A percentile compares a stretch with the other conserved stretches of the same genome.
phyloP scores from a whole-genome alignment of 73 alveolate species.

The Paramecium primaurelia region DNA sequence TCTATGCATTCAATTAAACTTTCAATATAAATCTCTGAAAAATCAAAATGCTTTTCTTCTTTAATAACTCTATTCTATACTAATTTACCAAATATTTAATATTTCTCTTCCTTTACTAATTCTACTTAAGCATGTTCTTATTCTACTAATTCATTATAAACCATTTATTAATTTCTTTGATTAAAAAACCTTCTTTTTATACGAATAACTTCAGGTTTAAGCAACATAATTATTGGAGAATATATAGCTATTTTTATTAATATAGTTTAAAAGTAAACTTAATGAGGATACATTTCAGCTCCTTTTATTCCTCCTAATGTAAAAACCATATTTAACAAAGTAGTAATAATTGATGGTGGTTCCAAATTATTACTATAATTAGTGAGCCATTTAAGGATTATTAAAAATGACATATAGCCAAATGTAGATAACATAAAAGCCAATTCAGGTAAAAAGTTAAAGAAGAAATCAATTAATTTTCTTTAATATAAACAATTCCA shows the following conservation, averaged over 20 bases:
- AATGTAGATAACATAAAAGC: slow-evolving; percentile 80
- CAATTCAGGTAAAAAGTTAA: slow-evolving; percentile 91
- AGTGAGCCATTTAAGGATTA: slow-evolving; percentile 90
- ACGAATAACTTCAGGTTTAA: background rate
- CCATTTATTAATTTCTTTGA: background rate
- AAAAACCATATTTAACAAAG: slow-evolving; percentile 87
- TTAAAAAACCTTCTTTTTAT: background rate
- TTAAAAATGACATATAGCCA: slow-evolving; percentile 93
- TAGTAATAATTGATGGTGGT: slow-evolving; percentile 92
- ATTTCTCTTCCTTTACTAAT: background rate
- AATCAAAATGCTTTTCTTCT: slow-evolving; percentile 66
- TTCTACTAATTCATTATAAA: slow-evolving; percentile 1
- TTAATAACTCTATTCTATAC: slow-evolving; percentile 7
- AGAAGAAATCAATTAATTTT: slow-evolving; percentile 72
- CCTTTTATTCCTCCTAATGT: slow-evolving; percentile 55
- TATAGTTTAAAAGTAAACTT: slow-evolving; percentile 66
- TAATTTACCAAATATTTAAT: slow-evolving; percentile 33
- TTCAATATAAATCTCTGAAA: slow-evolving; percentile 86
- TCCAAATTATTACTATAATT: slow-evolving; percentile 66
- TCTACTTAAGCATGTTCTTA: slow-evolving; percentile 60
- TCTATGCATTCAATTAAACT: slow-evolving; percentile 95
- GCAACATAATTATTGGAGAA: background rate
- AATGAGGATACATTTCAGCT: background rate
- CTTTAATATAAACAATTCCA: slow-evolving; percentile 85
- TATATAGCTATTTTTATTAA: background rate